Evolutionary conservation across 192 early-diverging fungal species (phyloP), one percentile per base, ranked within the genome.

Genomic region (Kickxella alabastrina): DNA sequence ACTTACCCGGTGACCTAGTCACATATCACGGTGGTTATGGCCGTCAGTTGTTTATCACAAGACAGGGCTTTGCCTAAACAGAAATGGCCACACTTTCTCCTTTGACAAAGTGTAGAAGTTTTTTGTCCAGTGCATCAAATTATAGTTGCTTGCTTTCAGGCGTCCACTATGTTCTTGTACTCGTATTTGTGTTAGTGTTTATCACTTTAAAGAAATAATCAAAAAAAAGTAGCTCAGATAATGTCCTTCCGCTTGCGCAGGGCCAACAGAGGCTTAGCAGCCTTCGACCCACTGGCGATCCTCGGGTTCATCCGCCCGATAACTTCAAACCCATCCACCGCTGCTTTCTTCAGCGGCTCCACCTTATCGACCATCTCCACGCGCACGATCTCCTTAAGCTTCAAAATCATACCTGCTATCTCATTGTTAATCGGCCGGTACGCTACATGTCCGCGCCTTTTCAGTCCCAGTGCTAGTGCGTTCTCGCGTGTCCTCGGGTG

Each of bases 331-430:
- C 74, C 74, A 19, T 54, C 49, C 0, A 49, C 26, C 4, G 74
- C 68, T 27, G 19, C 46, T 0, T 38, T 55, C 35, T 62, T 65
- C 15, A 54, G 12, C 12, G 67, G 54, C 39, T 54, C 51, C 3
- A 57, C 57, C 21, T 55, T 44, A 15, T 71, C 74, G 18, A 77
- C 74, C 22, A 77, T 41, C 48, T 78, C 75, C 1, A 87, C 62
- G 22, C 65, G 59, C 10, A 87, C 74, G 2, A 87, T 55, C 51
- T 87, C 86, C 49, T 81, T 78, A 17, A 84, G 54, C 65, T 80
- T 84, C 24, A 87, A 45, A 10, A 87, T 68, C 43, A 68, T 68
- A n/a, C 84, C 86, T 3, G 84, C 86, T 8, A 64, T 42, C 25
- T 71, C 52, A 31, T 77, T 75, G 14, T 58, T 62, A 4, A 84